A percentile compares a stretch with the other conserved stretches of the same genome.
phyloP scores from a whole-genome alignment of 306 rosid genomes.

The Urtica urens region DNA sequence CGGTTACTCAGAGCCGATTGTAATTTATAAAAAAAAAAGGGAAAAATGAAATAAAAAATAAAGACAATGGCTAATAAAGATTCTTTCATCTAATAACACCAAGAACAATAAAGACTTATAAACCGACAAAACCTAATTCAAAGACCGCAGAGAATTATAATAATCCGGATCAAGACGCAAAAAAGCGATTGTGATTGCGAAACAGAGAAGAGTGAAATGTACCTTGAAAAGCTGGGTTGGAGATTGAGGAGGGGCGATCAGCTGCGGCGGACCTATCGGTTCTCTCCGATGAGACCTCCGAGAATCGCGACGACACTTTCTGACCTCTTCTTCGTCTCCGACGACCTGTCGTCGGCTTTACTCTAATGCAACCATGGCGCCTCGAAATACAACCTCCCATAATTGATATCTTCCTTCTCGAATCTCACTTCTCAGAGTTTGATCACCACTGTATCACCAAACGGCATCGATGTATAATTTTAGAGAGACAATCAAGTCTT shows the following conservation, averaged over 20 bases:
- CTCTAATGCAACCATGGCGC: conserved; percentile 54
- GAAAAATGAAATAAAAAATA: too few relatives aligned
- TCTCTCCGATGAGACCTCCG: conserved; percentile 44
- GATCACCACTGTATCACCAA: conserved; percentile 10
- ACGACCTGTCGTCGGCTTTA: conserved; percentile 26
- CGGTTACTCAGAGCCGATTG: too few relatives aligned
- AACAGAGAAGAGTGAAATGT: conserved; percentile 3
- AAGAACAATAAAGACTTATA: conserved; percentile 9
- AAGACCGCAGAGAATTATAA: conserved; percentile 6
- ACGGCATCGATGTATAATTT: conserved; percentile 10
- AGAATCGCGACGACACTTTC: conserved; percentile 37
- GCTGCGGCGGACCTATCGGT: conserved; percentile 23
- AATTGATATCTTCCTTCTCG: conserved; percentile 15
- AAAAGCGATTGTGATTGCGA: background rate
- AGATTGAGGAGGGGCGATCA: conserved; percentile 43
- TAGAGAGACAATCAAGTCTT: conserved; percentile 12
- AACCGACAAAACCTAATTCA: conserved; percentile 11
- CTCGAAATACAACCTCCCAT: conserved; percentile 91
- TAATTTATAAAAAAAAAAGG: too few relatives aligned
- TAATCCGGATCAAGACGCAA: background rate
- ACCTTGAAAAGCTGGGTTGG: conserved; percentile 76
- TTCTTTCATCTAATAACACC: conserved; percentile 16
- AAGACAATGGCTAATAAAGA: too few relatives aligned
- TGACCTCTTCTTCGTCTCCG: conserved; percentile 32
- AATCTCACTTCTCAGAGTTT: conserved; percentile 6